phyloP scores from a whole-genome alignment of 2,329 filamentous ascomycete species.

The Xenoacremonium recifei region DNA sequence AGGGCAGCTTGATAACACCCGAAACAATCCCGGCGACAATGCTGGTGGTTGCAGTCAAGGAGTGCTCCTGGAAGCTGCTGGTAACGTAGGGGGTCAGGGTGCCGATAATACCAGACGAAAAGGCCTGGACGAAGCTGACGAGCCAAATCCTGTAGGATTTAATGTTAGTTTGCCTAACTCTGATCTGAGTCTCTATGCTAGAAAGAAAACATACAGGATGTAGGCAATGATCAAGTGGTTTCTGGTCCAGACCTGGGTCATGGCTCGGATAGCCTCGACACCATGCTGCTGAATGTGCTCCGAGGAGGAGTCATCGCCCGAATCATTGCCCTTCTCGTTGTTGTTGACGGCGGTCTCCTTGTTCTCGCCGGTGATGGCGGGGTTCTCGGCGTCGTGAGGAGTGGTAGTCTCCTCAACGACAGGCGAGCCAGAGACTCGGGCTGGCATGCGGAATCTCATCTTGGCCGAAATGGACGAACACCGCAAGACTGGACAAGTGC shows the following conservation, averaged over 20 bases:
- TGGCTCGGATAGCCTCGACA: slow-evolving; percentile 39
- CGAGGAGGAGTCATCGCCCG: slow-evolving; percentile 1
- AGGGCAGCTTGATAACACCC: slow-evolving; percentile 62
- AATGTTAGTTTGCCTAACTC: neutral
- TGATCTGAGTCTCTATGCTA: too few species aligned
- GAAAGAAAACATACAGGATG: slow-evolving; percentile 15
- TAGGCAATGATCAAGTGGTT: slow-evolving; percentile 37
- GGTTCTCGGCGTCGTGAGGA: slow-evolving; percentile 3
- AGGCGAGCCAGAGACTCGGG: slow-evolving; percentile 1
- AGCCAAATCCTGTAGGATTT: slow-evolving; percentile 12
- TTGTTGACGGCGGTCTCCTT: slow-evolving; percentile 1
- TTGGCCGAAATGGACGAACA: too few species aligned
- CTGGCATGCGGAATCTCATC: slow-evolving; percentile 6
- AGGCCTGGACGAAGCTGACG: slow-evolving; percentile 5
- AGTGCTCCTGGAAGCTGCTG: slow-evolving; percentile 51
- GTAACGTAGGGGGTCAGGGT: slow-evolving; percentile 49
- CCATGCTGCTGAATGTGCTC: slow-evolving; percentile 31
- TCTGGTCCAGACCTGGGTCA: slow-evolving; percentile 39
- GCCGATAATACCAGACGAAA: slow-evolving; percentile 23
- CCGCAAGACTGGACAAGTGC: too few species aligned
- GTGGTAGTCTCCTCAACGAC: slow-evolving; percentile 5
- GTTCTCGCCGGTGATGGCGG: neutral
- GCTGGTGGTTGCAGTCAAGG: slow-evolving; percentile 50
- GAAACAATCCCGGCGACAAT: slow-evolving; percentile 55
- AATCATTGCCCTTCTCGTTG: neutral